Evolutionary conservation across 306 rosid genomes (phyloP), one percentile per base, ranked within the genome.

Genomic region (Fragaria iinumae): DNA sequence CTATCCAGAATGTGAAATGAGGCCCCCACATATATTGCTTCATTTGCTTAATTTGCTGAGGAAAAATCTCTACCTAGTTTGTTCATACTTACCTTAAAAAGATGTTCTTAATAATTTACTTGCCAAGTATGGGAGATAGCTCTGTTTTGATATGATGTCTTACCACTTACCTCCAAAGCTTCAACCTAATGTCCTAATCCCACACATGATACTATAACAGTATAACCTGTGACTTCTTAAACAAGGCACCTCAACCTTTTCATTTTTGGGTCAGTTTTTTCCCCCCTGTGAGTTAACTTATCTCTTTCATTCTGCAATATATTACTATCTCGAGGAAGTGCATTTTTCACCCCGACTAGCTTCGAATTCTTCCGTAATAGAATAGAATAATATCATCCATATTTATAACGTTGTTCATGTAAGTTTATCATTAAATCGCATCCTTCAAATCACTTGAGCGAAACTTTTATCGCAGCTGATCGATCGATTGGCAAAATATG

Each of bases 21-120:
- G 79, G 83, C 11, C 86, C 86, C 87, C 84, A 43, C 0, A 0
- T 44, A 21, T 21, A 8, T 55, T 55, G 27, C 63, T 56, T 56
- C 63, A 3, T 3, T 3, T 10, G 63, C 29, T 21, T 27, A 27
- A 27, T 27, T 56, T 56, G 63, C 63, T 21, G 5, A 10, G 32
- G 63, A 21, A 56, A 9, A 21, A 10, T 11, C 63, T 56, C 29
- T 55, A 14, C 20, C n/a, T 56, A 56, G 63, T 9, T n/a, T 55
- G 62, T n/a, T 55, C 62, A n/a, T 2, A 55, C 29, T 55, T 21
- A 3, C 32, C 32, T 21, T 56, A 3, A 21, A 18, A 52, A 49
- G 55, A 49, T 14, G 55, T 14, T 49, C 55, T 14, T 0, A 1
- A 32, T 5, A 29, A 16, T 20, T 23, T 48, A 14, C 69, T 68